Conservation (phyloP, 108 stramenopile genomes). For the Pinguiococcus pyrenoidosus region DNA sequence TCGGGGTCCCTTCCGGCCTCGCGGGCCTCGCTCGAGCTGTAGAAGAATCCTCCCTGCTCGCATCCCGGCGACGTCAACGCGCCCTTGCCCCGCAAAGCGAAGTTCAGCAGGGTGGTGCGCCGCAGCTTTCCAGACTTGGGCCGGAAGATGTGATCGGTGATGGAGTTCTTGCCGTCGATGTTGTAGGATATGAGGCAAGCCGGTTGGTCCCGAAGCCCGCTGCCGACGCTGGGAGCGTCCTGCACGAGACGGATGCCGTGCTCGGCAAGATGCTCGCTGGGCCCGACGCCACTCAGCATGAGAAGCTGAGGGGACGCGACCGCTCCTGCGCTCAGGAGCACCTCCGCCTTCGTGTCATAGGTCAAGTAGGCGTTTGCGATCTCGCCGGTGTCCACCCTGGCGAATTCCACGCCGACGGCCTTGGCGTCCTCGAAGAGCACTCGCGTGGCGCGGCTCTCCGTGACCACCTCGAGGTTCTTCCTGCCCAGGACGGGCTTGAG, state of each 20-base stretch:
- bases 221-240: constrained; percentile 25
- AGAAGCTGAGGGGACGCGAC: constrained; percentile 27
- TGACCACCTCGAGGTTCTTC: constrained; percentile 36
- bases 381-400: constrained; percentile 17
- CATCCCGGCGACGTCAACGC: constrained; percentile 27
- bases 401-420: too few relatives aligned
- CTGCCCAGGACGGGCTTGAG: constrained; percentile 25
- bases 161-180: too few relatives aligned
- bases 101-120: constrained; percentile 15
- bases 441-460: constrained; percentile 27
- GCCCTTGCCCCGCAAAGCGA: constrained; percentile 16
- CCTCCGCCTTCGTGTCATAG: background rate
- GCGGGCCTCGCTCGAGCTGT: constrained; percentile 1
- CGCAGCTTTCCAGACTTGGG: constrained; percentile 8
- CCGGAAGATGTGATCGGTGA: constrained; percentile 39
- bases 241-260: constrained; percentile 15
- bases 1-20: too few relatives aligned
- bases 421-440: too few relatives aligned
- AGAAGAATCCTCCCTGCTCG: constrained; percentile 26
- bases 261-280: constrained; percentile 10
- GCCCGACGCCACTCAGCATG: constrained; percentile 32
- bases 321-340: constrained; percentile 22
- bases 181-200: too few relatives aligned
- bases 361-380: constrained; percentile 20
- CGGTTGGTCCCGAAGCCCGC: constrained; percentile 31